phyloP scores from a whole-genome alignment of 1,139 yeast species.

The Kodamaea arcana region DNA sequence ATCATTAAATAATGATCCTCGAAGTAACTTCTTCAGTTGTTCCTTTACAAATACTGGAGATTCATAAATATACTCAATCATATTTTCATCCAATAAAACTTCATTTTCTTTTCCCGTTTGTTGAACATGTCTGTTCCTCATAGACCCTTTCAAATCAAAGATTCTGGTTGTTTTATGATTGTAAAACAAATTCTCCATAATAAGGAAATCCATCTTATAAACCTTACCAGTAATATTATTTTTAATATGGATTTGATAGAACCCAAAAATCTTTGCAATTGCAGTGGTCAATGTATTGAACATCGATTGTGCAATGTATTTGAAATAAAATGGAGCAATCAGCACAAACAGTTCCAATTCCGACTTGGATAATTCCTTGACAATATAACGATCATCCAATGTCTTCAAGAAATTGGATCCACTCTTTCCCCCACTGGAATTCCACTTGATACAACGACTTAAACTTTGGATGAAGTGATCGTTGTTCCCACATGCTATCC shows the following conservation, averaged over 20 bases:
- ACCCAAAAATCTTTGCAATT: conserved; percentile 90
- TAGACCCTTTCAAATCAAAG: conserved; percentile 94
- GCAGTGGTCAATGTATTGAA: conserved; percentile 95
- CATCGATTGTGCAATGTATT: conserved; percentile 91
- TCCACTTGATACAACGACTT: conserved; percentile 93
- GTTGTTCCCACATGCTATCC: conserved; percentile 77
- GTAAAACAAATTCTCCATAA: conserved; percentile 94
- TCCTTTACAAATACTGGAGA: conserved; percentile 93
- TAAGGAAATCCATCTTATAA: conserved; percentile 83
- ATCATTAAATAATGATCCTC: conserved; percentile 93
- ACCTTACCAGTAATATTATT: conserved; percentile 72
- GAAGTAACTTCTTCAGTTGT: conserved; percentile 76
- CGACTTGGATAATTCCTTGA: conserved; percentile 81
- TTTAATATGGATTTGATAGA: conserved; percentile 86
- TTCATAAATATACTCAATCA: conserved; percentile 97
- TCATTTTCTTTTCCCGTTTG: conserved; percentile 96
- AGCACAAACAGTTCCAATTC: conserved; percentile 92
- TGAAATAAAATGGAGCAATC: conserved; percentile 95
- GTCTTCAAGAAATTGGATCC: conserved; percentile 94
- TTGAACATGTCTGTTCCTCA: conserved; percentile 95
- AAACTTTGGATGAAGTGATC: conserved; percentile 81
- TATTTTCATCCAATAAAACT: conserved; percentile 90
- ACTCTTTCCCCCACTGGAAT: conserved; percentile 93
- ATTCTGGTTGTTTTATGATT: conserved; percentile 79
- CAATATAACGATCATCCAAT: conserved; percentile 80